These are phyloP conservation scores for Claviceps pusilla DNA, from an alignment of 2,329 filamentous ascomycete genomes.

Conservation along the genomic window DNA sequence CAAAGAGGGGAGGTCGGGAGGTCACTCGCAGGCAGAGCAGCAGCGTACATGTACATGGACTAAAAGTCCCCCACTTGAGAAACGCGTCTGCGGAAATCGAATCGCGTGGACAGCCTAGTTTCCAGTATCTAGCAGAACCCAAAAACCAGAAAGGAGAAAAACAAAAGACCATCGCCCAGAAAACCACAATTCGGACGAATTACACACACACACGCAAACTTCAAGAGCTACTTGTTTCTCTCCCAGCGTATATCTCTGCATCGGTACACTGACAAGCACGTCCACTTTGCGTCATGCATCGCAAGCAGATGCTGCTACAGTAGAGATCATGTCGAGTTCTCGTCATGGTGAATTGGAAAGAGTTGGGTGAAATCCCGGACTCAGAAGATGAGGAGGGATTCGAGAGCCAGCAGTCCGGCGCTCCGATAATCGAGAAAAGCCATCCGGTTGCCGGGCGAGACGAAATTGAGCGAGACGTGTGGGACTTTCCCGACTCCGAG, in stretches of 20 bases:
- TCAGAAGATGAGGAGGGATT: slow-evolving; percentile 33
- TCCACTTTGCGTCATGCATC: background rate
- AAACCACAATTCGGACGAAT: background rate
- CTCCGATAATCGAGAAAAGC: background rate
- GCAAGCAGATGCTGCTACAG: background rate
- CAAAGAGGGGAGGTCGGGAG: background rate
- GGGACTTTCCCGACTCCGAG: slow-evolving; percentile 22
- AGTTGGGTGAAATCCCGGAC: slow-evolving; percentile 35
- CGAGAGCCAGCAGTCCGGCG: slow-evolving; percentile 19
- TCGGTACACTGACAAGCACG: background rate
- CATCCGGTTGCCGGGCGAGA: background rate
- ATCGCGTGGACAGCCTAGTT: slow-evolving; percentile 11
- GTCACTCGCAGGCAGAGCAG: background rate
- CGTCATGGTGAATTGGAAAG: slow-evolving; percentile 33
- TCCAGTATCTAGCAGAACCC: background rate
- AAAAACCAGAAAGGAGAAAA: too few relatives aligned
- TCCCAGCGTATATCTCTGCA: too few relatives aligned
- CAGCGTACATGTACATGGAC: background rate
- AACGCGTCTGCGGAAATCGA: slow-evolving; percentile 14
- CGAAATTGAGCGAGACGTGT: slow-evolving; percentile 13
- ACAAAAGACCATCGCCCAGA: too few relatives aligned
- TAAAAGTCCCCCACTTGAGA: slow-evolving; percentile 1
- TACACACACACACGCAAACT: background rate
- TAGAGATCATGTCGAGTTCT: slow-evolving; percentile 15
- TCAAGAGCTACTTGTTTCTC: background rate